phyloP scores from a whole-genome alignment of 129 eudicot species.

The Calendula officinalis region DNA sequence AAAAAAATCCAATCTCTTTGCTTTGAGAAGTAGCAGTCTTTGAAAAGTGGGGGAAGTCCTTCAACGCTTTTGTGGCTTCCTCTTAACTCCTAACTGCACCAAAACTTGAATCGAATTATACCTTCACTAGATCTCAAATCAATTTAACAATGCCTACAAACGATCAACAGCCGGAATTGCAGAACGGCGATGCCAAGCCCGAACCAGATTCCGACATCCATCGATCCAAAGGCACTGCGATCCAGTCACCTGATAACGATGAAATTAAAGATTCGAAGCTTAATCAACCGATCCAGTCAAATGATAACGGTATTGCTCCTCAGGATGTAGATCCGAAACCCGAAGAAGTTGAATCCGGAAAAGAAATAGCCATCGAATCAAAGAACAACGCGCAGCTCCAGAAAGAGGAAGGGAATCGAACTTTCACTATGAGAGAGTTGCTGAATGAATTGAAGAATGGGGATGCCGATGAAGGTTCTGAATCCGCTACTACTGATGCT shows the following conservation, averaged over 20 bases:
- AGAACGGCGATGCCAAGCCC: constrained; percentile 37
- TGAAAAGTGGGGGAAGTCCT: too few species aligned
- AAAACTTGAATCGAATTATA: background rate
- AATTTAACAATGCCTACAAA: constrained; percentile 26
- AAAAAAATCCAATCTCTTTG: too few species aligned
- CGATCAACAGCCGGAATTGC: constrained; percentile 36
- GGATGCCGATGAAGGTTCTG: constrained; percentile 36
- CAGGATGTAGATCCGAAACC: constrained; percentile 22
- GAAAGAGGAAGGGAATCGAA: constrained; percentile 56
- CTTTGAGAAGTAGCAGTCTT: too few species aligned
- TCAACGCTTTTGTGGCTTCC: background rate
- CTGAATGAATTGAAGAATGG: constrained; percentile 82
- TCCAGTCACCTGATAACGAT: constrained; percentile 25
- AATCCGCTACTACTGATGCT: background rate
- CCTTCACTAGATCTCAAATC: constrained; percentile 15
- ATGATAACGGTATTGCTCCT: background rate
- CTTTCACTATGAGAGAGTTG: constrained; percentile 88
- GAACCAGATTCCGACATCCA: constrained; percentile 36
- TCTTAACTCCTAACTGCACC: constrained; percentile 16
- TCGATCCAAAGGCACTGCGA: constrained; percentile 28
- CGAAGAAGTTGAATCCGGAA: constrained; percentile 22
- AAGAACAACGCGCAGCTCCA: constrained; percentile 30
- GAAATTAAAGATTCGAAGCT: too few species aligned
- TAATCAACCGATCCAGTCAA: too few species aligned
- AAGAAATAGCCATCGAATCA: constrained; percentile 6